A percentile compares a stretch with the other conserved stretches of the same genome.
phyloP scores from a whole-genome alignment of 768 basidiomycete genomes.

The Boletus coccyginus region DNA sequence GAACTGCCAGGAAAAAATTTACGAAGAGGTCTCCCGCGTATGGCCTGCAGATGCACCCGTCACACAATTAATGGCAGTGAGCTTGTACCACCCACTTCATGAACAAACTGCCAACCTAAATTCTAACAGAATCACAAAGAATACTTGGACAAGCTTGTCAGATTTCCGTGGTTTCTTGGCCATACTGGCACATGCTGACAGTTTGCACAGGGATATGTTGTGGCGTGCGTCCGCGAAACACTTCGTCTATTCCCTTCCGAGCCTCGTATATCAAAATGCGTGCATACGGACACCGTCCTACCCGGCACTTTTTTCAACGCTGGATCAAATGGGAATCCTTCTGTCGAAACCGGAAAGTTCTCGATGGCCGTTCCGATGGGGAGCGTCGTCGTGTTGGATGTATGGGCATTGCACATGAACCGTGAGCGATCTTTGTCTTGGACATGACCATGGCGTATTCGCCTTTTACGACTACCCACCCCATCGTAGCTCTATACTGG shows the following conservation, averaged over 20 bases:
- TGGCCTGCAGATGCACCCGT: slow-evolving; percentile 40
- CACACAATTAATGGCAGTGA: slow-evolving; percentile 27
- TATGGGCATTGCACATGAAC: slow-evolving; percentile 44
- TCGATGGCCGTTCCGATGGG: slow-evolving; percentile 39
- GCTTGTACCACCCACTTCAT: not conserved
- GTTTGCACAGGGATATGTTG: slow-evolving; percentile 38
- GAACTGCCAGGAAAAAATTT: slow-evolving; percentile 45
- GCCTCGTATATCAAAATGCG: slow-evolving; percentile 36
- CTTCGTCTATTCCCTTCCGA: slow-evolving; percentile 43
- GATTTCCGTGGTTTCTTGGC: not conserved
- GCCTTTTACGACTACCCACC: not conserved
- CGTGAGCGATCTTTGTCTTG: slow-evolving; percentile 30
- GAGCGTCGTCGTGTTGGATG: slow-evolving; percentile 39
- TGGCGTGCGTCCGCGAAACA: slow-evolving; percentile 44
- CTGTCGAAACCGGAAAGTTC: slow-evolving; percentile 28
- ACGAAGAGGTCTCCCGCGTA: slow-evolving; percentile 37
- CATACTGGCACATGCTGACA: not conserved
- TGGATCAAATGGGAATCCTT: slow-evolving; percentile 11
- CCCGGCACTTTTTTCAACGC: slow-evolving; percentile 34
- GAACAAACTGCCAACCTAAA: not conserved
- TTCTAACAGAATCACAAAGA: slow-evolving; percentile 38
- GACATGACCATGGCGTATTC: not conserved
- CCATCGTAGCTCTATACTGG: slow-evolving; percentile 45
- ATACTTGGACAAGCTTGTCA: slow-evolving; percentile 36
- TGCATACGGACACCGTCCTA: slow-evolving; percentile 34